Percentiles rank a stretch among this genome's conserved stretches.
Evolutionary conservation across 106 monocot species (phyloP).

Genomic region (Acanthochlamys bracteata): DNA sequence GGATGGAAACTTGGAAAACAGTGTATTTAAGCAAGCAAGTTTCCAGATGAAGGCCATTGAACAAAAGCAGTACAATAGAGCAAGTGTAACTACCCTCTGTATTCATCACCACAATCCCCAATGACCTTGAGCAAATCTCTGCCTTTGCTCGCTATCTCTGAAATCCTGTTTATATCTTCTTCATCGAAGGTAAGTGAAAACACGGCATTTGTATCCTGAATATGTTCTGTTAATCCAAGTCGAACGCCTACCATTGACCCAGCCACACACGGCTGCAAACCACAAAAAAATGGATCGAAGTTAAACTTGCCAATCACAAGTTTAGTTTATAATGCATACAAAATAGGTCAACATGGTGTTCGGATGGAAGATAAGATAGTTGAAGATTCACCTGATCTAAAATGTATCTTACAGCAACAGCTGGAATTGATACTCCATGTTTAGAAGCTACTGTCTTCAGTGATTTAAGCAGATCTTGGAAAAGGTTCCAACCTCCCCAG

Average conservation of each 20-base stretch:
- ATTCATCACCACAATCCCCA: slow-evolving; percentile 96
- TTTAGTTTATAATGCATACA: too few species aligned
- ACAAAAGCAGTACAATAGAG: too few species aligned
- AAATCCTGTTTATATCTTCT: slow-evolving; percentile 58
- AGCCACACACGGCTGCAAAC: slow-evolving; percentile 58
- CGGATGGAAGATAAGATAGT: not conserved
- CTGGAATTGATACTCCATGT: slow-evolving; percentile 72
- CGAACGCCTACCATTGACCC: slow-evolving; percentile 98
- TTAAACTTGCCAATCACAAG: not conserved
- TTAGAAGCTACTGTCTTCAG: slow-evolving; percentile 66
- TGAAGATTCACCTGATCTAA: slow-evolving; percentile 61
- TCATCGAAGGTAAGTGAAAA: slow-evolving; percentile 74
- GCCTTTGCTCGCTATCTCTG: slow-evolving; percentile 60
- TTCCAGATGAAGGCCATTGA: too few species aligned
- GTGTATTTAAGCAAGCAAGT: too few species aligned
- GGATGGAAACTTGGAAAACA: too few species aligned
- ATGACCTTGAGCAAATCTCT: slow-evolving; percentile 67
- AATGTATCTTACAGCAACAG: slow-evolving; percentile 86
- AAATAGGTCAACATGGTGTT: too few species aligned
- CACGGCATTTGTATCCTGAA: slow-evolving; percentile 60
- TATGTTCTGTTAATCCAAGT: slow-evolving; percentile 78
- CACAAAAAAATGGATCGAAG: not conserved
- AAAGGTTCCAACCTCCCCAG: slow-evolving; percentile 80
- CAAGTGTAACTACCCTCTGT: slow-evolving; percentile 54
- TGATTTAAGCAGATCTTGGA: slow-evolving; percentile 67